Conservation (phyloP, 768 basidiomycete species). For the Chalciporus pseudorubinellus region DNA sequence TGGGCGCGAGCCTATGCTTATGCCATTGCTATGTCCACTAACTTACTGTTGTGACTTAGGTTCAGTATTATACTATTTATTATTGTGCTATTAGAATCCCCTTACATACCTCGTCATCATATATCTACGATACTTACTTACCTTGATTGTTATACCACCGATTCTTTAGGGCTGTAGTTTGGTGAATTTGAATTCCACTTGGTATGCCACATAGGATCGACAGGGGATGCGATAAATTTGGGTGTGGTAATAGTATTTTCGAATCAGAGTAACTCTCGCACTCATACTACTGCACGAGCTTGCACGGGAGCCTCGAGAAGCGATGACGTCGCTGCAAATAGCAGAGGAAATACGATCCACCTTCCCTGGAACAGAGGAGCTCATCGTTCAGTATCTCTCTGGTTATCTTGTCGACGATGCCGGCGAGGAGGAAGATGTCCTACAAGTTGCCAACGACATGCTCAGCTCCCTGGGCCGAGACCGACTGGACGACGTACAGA, state of each 20-base stretch:
- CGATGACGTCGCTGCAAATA: conserved; percentile 72
- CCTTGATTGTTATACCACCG: conserved; percentile 13
- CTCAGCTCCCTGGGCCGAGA: conserved; percentile 75
- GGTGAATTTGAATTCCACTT: neutral
- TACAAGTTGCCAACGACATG: conserved; percentile 71
- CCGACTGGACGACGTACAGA: conserved; percentile 54
- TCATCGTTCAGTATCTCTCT: conserved; percentile 82
- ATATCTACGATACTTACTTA: conserved; percentile 20
- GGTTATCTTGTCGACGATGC: conserved; percentile 88
- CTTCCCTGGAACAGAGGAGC: conserved; percentile 79
- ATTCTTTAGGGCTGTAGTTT: neutral
- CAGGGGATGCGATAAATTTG: neutral
- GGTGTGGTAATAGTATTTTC: neutral
- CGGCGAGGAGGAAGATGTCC: conserved; percentile 82
- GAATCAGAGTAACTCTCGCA: too few species aligned
- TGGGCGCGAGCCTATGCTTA: conserved; percentile 13
- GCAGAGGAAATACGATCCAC: conserved; percentile 71
- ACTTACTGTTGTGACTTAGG: conserved; percentile 3
- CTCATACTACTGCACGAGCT: neutral
- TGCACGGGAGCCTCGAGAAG: neutral
- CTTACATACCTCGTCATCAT: conserved; percentile 8
- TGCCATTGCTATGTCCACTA: conserved; percentile 13
- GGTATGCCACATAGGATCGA: neutral
- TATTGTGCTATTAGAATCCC: conserved; percentile 25
- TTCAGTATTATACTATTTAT: conserved; percentile 13